Conservation (phyloP, 768 basidiomycete genomes). For the Tylopilus sp. region DNA sequence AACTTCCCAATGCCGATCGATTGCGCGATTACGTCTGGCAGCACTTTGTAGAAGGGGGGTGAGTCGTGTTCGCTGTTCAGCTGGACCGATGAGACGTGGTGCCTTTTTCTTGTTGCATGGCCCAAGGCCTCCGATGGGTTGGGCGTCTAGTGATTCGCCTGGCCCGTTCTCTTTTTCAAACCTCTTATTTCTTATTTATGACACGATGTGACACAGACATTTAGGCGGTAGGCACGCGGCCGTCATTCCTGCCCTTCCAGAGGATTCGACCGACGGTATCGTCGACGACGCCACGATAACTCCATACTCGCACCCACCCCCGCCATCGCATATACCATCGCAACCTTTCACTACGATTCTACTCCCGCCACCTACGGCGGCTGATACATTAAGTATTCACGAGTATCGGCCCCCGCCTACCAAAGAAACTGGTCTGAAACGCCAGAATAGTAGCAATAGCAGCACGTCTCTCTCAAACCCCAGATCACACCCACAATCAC, state of each 20-base stretch:
- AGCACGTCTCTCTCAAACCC: conserved; percentile 10
- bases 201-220: conserved; percentile 46
- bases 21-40: conserved; percentile 85
- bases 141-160: conserved; percentile 7
- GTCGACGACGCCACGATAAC: conserved; percentile 20
- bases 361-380: conserved; percentile 26
- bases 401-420: conserved; percentile 29
- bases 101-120: conserved; percentile 1
- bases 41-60: conserved; percentile 83
- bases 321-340: conserved; percentile 15
- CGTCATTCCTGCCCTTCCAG: conserved; percentile 76
- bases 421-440: conserved; percentile 21
- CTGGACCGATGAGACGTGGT: conserved; percentile 2
- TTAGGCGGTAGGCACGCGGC: conserved; percentile 80
- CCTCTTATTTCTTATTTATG: conserved; percentile 30
- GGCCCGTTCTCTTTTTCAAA: conserved; percentile 17
- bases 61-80: conserved; percentile 34
- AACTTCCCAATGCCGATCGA: conserved; percentile 67
- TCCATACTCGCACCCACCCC: conserved; percentile 21
- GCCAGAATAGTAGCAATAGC: conserved; percentile 8
- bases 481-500: conserved; percentile 12
- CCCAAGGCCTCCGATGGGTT: conserved; percentile 5
- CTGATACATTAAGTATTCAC: conserved; percentile 30
- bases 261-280: conserved; percentile 41
- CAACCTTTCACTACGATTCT: conserved; percentile 31